phyloP scores from a whole-genome alignment of 495 filamentous ascomycete genomes.

The Talaromyces proteolyticus region DNA sequence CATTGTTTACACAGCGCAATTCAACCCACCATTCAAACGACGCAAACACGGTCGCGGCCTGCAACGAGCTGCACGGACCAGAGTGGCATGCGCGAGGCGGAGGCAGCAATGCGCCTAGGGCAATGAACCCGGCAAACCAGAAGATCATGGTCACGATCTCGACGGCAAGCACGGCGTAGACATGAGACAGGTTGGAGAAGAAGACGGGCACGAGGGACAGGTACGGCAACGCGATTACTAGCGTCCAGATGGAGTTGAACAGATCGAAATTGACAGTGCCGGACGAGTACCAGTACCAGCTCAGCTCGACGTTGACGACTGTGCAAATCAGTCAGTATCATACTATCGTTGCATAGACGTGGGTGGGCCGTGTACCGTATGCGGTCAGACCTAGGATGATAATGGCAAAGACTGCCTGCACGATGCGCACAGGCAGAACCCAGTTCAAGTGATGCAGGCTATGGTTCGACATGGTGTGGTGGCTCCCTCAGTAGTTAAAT shows the following conservation, averaged over 20 bases:
- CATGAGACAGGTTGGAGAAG: constrained; percentile 51
- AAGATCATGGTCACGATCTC: constrained; percentile 74
- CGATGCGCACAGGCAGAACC: constrained; percentile 57
- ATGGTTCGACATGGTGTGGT: not conserved
- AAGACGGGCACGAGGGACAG: constrained; percentile 57
- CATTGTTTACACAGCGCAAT: not conserved
- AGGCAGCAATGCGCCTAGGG: constrained; percentile 56
- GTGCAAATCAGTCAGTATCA: not conserved
- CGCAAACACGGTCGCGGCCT: constrained; percentile 48
- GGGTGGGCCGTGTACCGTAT: constrained; percentile 50
- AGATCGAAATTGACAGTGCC: constrained; percentile 63
- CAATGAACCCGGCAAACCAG: constrained; percentile 83
- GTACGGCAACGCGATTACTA: constrained; percentile 58
- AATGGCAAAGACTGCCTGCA: constrained; percentile 60
- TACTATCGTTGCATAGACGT: not conserved
- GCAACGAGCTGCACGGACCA: constrained; percentile 39
- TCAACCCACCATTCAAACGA: constrained; percentile 51
- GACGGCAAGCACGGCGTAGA: constrained; percentile 55
- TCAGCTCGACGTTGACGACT: constrained; percentile 21
- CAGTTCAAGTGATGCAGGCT: constrained; percentile 19
- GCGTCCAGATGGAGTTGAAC: constrained; percentile 67
- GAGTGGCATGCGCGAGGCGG: constrained; percentile 37
- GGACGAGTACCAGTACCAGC: constrained; percentile 23
- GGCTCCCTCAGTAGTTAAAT: not conserved
- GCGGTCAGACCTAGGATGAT: constrained; percentile 66